phyloP scores from a whole-genome alignment of 306 rosid species.

The Gleditsia sinensis region DNA sequence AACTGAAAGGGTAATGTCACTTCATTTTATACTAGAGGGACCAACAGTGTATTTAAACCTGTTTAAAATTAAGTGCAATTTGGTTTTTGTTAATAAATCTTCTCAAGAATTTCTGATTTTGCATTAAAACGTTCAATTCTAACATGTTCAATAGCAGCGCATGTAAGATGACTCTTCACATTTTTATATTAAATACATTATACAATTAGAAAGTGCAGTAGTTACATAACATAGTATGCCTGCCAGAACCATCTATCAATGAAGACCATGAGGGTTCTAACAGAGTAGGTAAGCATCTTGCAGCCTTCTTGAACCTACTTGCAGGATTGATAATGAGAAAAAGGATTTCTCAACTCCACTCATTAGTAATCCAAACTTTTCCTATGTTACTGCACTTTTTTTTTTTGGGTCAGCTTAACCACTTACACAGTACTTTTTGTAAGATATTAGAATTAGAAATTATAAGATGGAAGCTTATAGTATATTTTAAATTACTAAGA shows the following conservation, averaged over 20 bases:
- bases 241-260: conserved; percentile 18
- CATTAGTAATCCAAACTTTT: background rate
- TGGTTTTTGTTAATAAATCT: conserved; percentile 6
- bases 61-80: background rate
- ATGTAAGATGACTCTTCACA: background rate
- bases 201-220: background rate
- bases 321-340: background rate
- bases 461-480: background rate
- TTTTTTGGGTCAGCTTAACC: background rate
- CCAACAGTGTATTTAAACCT: no score
- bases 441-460: background rate
- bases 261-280: background rate
- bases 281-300: background rate
- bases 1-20: no score
- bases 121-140: background rate
- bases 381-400: background rate
- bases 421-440: background rate
- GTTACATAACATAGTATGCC: background rate
- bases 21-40: no score
- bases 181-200: conserved; percentile 1
- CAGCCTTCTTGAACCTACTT: background rate
- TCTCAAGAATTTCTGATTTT: background rate
- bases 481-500: background rate
- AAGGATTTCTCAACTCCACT: background rate
- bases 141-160: conserved; percentile 19